phyloP scores from a whole-genome alignment of 305 asterid genomes.

The Euphrasia arctica region DNA sequence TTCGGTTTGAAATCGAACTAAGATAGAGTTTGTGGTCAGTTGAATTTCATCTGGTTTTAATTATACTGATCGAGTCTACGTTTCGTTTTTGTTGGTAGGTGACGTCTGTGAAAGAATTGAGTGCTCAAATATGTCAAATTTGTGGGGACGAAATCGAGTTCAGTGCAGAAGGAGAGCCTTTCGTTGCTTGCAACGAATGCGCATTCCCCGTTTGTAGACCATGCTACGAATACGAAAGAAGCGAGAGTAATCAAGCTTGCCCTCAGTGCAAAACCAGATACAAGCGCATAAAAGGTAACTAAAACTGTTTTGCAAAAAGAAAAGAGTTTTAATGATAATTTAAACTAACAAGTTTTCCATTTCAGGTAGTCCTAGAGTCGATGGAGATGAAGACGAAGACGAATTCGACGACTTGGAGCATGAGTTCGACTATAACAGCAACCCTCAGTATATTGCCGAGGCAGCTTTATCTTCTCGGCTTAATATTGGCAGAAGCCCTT shows the following conservation, averaged over 20 bases:
- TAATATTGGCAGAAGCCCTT: conserved; percentile 39
- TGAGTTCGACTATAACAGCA: conserved; percentile 49
- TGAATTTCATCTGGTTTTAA: too few species aligned
- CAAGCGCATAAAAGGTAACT: conserved; percentile 45
- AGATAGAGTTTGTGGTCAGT: too few species aligned
- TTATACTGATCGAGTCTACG: too few species aligned
- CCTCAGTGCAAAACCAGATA: conserved; percentile 53
- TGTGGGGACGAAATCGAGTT: conserved; percentile 53
- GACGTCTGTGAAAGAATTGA: conserved; percentile 49
- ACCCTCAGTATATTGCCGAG: conserved; percentile 46
- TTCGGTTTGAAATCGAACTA: too few species aligned
- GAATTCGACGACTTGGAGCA: conserved; percentile 74
- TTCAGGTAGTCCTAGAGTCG: conserved; percentile 66
- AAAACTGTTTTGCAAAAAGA: background rate
- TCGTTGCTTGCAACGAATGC: conserved; percentile 57
- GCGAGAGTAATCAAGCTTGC: conserved; percentile 50
- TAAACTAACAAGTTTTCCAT: conserved; percentile 2
- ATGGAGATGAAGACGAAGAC: conserved; percentile 80
- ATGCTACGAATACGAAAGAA: conserved; percentile 50
- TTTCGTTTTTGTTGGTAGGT: conserved; percentile 34
- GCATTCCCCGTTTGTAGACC: conserved; percentile 51
- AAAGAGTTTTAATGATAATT: conserved; percentile 8
- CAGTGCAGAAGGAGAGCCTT: conserved; percentile 44
- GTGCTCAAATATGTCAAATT: conserved; percentile 51
- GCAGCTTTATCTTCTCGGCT: conserved; percentile 46